Conservation (phyloP, 208 protist genomes). For the Wallacemonas sp. region DNA sequence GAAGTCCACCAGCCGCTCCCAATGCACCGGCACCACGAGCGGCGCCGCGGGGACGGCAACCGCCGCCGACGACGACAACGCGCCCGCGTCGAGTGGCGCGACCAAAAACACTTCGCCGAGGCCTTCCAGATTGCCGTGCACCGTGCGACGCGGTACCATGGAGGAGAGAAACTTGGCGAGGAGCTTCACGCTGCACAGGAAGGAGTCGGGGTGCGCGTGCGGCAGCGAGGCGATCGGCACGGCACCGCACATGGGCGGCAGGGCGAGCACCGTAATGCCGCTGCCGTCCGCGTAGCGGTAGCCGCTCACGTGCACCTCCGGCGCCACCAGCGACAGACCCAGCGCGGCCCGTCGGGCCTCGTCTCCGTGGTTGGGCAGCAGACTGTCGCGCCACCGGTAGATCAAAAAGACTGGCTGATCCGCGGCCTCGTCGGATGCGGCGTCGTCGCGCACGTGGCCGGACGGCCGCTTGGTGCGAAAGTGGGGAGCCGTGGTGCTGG, state of each 20-base stretch:
- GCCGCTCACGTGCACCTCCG: slow-evolving; percentile 42
- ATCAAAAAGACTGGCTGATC: slow-evolving; percentile 32
- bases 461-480: not conserved
- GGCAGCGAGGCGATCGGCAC: slow-evolving; percentile 61
- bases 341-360: slow-evolving; percentile 68
- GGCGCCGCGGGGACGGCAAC: too few species aligned
- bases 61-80: too few species aligned
- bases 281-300: slow-evolving; percentile 54
- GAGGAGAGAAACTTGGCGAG: slow-evolving; percentile 55
- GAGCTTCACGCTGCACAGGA: slow-evolving; percentile 54
- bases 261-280: slow-evolving; percentile 60
- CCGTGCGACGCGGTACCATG: slow-evolving; percentile 68
- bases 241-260: slow-evolving; percentile 47
- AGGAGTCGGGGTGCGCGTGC: slow-evolving; percentile 40
- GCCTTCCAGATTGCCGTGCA: slow-evolving; percentile 61
- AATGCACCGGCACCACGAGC: slow-evolving; percentile 71
- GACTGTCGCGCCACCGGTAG: slow-evolving; percentile 62
- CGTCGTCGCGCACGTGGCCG: not conserved
- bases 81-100: slow-evolving; percentile 17
- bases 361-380: slow-evolving; percentile 34
- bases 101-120: slow-evolving; percentile 70
- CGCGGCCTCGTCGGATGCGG: not conserved
- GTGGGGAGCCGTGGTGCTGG: not conserved
- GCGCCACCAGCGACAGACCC: slow-evolving; percentile 52
- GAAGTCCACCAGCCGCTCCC: slow-evolving; percentile 85